A percentile compares a stretch with the other conserved stretches of the same genome.
Conservation (phyloP, 768 basidiomycete species). For the Crucibulum laeve region DNA sequence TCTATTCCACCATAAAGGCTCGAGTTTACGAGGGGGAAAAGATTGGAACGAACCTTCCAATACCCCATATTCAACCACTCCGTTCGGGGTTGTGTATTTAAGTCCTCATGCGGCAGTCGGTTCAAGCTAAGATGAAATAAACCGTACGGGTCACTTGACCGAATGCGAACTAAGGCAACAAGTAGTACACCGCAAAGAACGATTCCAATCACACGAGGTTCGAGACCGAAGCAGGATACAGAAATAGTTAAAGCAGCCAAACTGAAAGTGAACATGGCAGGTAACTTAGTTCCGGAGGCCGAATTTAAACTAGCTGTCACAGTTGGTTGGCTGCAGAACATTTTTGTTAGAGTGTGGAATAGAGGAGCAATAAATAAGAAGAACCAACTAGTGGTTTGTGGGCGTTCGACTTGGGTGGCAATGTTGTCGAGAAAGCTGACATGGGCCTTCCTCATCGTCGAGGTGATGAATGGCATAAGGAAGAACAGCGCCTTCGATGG, state of each 20-base stretch:
- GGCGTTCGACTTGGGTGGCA: slow-evolving; percentile 17
- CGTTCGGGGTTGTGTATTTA: slow-evolving; percentile 32
- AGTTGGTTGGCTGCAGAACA: no score
- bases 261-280: no score
- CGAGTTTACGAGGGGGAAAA: neutral
- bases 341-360: no score
- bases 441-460: slow-evolving; percentile 25
- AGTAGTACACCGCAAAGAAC: neutral
- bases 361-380: no score
- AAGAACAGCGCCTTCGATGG: slow-evolving; percentile 1
- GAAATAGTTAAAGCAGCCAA: no score
- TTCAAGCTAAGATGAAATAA: slow-evolving; percentile 56
- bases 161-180: slow-evolving; percentile 5
- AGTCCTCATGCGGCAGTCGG: slow-evolving; percentile 28
- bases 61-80: slow-evolving; percentile 75
- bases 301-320: no score
- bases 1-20: no score
- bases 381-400: slow-evolving; percentile 10
- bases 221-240: neutral
- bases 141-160: slow-evolving; percentile 47
- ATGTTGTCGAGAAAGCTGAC: slow-evolving; percentile 17
- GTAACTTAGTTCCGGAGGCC: no score
- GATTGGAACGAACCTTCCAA: slow-evolving; percentile 46
- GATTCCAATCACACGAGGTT: neutral
- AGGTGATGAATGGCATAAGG: slow-evolving; percentile 23